These are phyloP conservation scores for Penicillium bovifimosum DNA, from an alignment of 495 filamentous ascomycete genomes.

Conservation along the genomic window DNA sequence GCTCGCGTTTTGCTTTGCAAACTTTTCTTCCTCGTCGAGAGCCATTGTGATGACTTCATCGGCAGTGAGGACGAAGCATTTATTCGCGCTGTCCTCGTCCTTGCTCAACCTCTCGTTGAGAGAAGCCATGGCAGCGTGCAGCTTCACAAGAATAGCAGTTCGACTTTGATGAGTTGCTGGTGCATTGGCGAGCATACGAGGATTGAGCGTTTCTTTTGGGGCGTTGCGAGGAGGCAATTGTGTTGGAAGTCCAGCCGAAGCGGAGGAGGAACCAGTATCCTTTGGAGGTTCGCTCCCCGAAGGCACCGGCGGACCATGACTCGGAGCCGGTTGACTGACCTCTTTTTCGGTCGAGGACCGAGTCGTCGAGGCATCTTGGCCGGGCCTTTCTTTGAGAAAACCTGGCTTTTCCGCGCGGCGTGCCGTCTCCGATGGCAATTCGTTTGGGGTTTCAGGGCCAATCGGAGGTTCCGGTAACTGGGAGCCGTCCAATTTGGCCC, in stretches of 20 bases:
- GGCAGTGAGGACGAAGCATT: slow-evolving; percentile 53
- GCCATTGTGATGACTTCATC: slow-evolving; percentile 72
- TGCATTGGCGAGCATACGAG: slow-evolving; percentile 65
- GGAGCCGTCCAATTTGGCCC: neutral
- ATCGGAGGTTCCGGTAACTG: neutral
- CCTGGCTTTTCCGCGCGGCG: neutral
- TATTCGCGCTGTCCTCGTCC: slow-evolving; percentile 49
- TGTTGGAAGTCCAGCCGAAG: slow-evolving; percentile 1
- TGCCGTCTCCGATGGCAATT: neutral
- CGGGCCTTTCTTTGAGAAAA: neutral
- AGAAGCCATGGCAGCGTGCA: slow-evolving; percentile 68
- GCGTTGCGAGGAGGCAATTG: slow-evolving; percentile 31
- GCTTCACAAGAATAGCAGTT: slow-evolving; percentile 57
- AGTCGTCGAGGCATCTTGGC: slow-evolving; percentile 6
- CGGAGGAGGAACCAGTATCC: neutral
- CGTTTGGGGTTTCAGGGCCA: neutral
- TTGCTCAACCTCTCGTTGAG: slow-evolving; percentile 56
- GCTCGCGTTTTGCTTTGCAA: slow-evolving; percentile 55
- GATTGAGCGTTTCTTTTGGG: slow-evolving; percentile 60
- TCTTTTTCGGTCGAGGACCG: slow-evolving; percentile 18
- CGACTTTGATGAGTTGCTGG: slow-evolving; percentile 68
- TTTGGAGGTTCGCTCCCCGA: slow-evolving; percentile 22
- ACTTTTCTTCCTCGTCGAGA: slow-evolving; percentile 77
- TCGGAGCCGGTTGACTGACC: slow-evolving; percentile 42
- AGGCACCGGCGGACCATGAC: slow-evolving; percentile 6